Evolutionary conservation across 2,329 filamentous ascomycete species (phyloP).

Genomic region (Clarireedia monteithiana): DNA sequence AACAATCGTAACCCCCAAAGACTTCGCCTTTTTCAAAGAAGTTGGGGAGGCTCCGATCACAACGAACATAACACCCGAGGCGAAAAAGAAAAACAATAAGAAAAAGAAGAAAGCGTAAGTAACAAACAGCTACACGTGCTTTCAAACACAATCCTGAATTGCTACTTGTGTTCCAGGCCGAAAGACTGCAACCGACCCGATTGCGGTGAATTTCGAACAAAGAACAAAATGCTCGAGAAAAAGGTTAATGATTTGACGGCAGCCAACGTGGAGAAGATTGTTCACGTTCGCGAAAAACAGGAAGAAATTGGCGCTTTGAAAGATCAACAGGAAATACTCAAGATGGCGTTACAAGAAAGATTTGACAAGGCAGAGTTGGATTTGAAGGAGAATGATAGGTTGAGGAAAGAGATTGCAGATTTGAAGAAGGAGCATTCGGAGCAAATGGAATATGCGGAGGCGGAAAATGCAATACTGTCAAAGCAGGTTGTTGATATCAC

Average conservation of each 20-base stretch:
- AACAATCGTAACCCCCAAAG: too few species aligned
- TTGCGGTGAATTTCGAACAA: neutral
- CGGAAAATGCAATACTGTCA: too few species aligned
- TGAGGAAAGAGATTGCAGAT: too few species aligned
- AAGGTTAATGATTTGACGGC: neutral
- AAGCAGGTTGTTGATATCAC: too few species aligned
- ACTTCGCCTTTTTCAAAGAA: too few species aligned
- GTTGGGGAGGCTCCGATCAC: too few species aligned
- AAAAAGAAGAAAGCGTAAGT: neutral
- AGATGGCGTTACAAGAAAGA: neutral
- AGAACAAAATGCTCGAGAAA: neutral
- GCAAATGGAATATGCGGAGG: too few species aligned
- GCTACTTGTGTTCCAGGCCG: neutral
- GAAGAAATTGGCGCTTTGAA: neutral
- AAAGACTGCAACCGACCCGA: neutral
- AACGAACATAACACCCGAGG: too few species aligned
- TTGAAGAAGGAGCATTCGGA: too few species aligned
- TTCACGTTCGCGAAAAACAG: neutral
- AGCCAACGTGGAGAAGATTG: neutral
- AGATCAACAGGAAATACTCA: neutral
- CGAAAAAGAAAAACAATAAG: neutral
- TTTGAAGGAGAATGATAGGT: too few species aligned
- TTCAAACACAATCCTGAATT: neutral
- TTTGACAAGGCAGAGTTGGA: too few species aligned
- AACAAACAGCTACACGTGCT: neutral